Base-by-base conservation (phyloP, 352 stramenopile genomes). In the Pythium insidiosum region DNA sequence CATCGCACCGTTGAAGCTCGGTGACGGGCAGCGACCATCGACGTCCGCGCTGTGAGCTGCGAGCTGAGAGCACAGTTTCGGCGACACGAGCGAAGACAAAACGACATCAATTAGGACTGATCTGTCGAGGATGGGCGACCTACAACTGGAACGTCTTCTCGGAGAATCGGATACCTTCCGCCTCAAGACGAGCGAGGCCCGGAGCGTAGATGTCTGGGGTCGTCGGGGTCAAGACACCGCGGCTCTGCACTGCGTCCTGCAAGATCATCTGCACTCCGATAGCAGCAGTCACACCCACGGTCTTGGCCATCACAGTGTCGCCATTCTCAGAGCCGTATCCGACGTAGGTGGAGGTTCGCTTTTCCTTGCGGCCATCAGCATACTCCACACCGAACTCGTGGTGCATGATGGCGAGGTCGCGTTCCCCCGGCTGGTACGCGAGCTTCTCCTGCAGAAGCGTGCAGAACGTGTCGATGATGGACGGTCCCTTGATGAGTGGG, bases 291-390 rank as follows among this genome's bases (percentile, higher is more conserved):
- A 97, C 81, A 6, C 94, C 94, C 21, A 98, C 94, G 9, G 93
- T 98, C 63, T 96, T 96, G 15, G 87, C 85, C 94, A 98, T 98
- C 25, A 96, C 86, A 2, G 88, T 97, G 63, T 96, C 91, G 6
- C 87, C 76, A 6, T 88, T 64, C 22, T 91, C 77, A 5, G 80
- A 82, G 10, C 92, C 94, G 55, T 97, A 97, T 4, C 91, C 83
- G 23, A 97, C 76, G 23, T 97, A 88, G 10, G 79, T 96, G 1
- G 85, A 97, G 7, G 76, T 88, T 26, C 95, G 84, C 50, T 67
- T 80, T 66, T 97, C 87, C 47, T 82, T 80, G 45, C 77, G 82
- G 30, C 75, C 80, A 40, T 93, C 76, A 29, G 68, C 55, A 42
- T 84, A 88, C 36, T 88, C 67, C 20, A 92, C 65, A 11, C 78